Evolutionary conservation across 108 stramenopile species (phyloP).

Genomic region (Cyclostephanos tholiformis): DNA sequence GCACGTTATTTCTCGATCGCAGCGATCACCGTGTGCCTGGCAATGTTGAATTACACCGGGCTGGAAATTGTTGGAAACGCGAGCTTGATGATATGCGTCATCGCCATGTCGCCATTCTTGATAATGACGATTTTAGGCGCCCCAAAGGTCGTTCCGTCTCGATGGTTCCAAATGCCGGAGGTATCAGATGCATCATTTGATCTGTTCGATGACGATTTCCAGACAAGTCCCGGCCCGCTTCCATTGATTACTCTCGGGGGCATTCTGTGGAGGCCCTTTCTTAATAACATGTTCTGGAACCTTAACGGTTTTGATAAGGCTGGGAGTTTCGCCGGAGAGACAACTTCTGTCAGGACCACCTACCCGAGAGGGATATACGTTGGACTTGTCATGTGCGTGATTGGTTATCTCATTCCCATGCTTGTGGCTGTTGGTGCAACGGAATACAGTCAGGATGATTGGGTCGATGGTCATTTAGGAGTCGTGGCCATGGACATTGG

Average conservation of each 20-base stretch:
- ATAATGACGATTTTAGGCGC: slow-evolving; percentile 77
- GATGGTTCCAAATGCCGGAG: slow-evolving; percentile 85
- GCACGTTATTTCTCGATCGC: slow-evolving; percentile 38
- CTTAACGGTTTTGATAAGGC: slow-evolving; percentile 90
- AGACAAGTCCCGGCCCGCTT: slow-evolving; percentile 44
- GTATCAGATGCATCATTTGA: slow-evolving; percentile 6
- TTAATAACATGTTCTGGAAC: slow-evolving; percentile 97
- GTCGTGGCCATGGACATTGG: slow-evolving; percentile 74
- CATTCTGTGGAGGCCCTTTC: slow-evolving; percentile 85
- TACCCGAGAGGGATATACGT: slow-evolving; percentile 83
- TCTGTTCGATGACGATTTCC: slow-evolving; percentile 56
- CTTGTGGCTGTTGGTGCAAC: slow-evolving; percentile 75
- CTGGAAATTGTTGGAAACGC: slow-evolving; percentile 85
- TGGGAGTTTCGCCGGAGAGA: slow-evolving; percentile 87
- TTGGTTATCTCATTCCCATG: slow-evolving; percentile 82
- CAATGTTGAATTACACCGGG: slow-evolving; percentile 87
- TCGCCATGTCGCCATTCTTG: slow-evolving; percentile 92
- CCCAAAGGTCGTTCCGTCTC: slow-evolving; percentile 67
- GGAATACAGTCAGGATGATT: slow-evolving; percentile 58
- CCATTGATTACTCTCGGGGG: slow-evolving; percentile 57
- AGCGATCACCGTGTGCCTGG: slow-evolving; percentile 61
- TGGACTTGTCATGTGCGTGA: slow-evolving; percentile 67
- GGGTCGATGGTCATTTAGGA: slow-evolving; percentile 91
- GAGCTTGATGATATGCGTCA: slow-evolving; percentile 76
- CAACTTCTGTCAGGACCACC: slow-evolving; percentile 71